Conservation (phyloP, 129 eudicot genomes). For the Helichrysum umbraculigerum region DNA sequence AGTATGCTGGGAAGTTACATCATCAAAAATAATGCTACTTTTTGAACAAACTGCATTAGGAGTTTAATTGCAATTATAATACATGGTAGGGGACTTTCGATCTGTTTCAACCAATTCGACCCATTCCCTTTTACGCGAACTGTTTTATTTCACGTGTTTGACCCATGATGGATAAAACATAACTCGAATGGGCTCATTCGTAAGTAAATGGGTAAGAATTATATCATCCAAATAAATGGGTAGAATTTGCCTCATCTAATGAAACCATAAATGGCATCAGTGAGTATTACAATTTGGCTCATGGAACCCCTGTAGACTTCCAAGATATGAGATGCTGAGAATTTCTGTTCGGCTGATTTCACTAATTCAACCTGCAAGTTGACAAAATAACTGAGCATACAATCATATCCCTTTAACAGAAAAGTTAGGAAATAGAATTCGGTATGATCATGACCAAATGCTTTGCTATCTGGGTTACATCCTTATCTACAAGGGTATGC, state of each 20-base stretch:
- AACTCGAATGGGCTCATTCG: background rate
- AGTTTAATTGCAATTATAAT: background rate
- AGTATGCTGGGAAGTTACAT: background rate
- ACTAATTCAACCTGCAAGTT: constrained; percentile 77
- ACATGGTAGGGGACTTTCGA: background rate
- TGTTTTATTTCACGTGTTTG: background rate
- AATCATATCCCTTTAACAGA: background rate
- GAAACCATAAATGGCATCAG: background rate
- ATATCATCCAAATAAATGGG: background rate
- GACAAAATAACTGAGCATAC: constrained; percentile 20
- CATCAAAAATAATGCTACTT: background rate
- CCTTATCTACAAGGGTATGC: constrained; percentile 68
- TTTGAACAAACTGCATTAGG: background rate
- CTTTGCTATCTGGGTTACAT: constrained; percentile 72
- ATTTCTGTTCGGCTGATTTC: constrained; percentile 62
- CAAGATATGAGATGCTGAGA: constrained; percentile 81
- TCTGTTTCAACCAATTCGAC: background rate
- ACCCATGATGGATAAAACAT: background rate
- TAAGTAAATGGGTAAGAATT: background rate
- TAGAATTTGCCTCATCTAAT: background rate
- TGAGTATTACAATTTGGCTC: constrained; percentile 68
- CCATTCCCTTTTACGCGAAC: background rate
- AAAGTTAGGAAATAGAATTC: constrained; percentile 8
- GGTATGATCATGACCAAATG: constrained; percentile 61
- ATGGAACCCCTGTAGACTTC: constrained; percentile 90